Conservation (phyloP, 1,284 basidiomycete genomes). For the Ustilago bromivora region DNA sequence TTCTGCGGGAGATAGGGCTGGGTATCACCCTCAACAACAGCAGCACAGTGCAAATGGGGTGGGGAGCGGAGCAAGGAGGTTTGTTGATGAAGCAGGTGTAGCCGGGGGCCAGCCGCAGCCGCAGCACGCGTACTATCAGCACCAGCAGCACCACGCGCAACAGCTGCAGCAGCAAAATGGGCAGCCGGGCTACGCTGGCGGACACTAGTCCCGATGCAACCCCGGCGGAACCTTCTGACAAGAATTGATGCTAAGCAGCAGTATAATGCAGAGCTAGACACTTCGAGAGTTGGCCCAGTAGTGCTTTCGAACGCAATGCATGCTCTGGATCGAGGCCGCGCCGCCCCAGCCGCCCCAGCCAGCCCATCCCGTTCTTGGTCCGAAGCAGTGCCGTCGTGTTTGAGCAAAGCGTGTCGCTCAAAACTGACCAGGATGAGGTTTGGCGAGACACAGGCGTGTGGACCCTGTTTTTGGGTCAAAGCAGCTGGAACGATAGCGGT, state of each 20-base stretch:
- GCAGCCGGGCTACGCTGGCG: constrained; percentile 6
- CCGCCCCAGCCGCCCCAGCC: too few species aligned
- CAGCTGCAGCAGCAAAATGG: not conserved
- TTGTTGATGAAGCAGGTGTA: not conserved
- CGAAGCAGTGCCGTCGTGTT: too few species aligned
- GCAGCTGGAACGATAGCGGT: not conserved
- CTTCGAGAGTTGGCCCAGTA: too few species aligned
- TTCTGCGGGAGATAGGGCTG: not conserved
- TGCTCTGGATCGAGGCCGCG: too few species aligned
- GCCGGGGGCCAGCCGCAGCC: not conserved
- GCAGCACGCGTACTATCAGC: constrained; percentile 3
- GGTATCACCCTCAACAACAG: not conserved
- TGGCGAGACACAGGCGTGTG: too few species aligned
- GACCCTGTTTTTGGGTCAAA: not conserved
- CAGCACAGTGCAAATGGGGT: not conserved
- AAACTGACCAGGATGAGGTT: too few species aligned
- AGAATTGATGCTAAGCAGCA: too few species aligned
- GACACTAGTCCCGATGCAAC: not conserved
- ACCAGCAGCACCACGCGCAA: constrained; percentile 13
- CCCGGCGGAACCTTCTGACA: not conserved
- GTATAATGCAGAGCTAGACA: too few species aligned
- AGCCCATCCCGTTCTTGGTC: too few species aligned
- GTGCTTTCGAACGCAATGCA: too few species aligned
- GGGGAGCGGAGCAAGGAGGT: not conserved
- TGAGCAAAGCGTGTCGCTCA: too few species aligned